Evolutionary conservation across 345 rosid species (phyloP), one percentile per base, ranked within the genome.

Genomic region (Anacardium occidentale): DNA sequence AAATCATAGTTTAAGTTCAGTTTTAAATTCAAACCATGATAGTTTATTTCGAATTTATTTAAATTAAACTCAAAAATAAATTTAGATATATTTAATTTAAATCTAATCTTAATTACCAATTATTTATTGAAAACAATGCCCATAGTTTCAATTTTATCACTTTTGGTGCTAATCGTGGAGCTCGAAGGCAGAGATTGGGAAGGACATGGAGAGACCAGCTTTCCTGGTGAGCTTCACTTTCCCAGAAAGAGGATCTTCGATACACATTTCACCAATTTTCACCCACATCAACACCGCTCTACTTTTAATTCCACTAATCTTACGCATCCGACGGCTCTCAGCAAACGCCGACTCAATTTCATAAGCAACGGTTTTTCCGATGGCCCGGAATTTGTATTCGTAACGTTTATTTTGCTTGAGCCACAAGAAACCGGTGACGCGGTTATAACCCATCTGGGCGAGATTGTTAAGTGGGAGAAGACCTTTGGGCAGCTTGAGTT

Each of bases 251-350:
- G 62, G 65, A 37, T 76, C 80, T 11, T 84, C 78, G 3, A 87
- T 56, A 14, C 3, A 82, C 15, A 90, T 84, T 56, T 88, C 90
- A 20, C 88, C 80, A 1, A 88, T 74, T 0, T 89, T 47, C 24
- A 88, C 80, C 96, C 93, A 90, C 53, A 88, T n/a, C 29, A 90
- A 20, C 24, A 87, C 10, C 84, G 87, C 91, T 75, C 78, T 90
- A 64, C 86, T 85, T 59, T 86, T 88, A 4, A 88, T 80, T 0
- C 96, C 96, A 0, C 83, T 84, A 0, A 86, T 63, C 22, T 57
- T 40, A 65, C 84, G 77, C 88, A 90, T 81, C 76, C 83, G 74
- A 47, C 80, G 82, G 0, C 87, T 77, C 76, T 85, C 91, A 1
- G 87, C 75, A 47, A 84, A 84, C 22, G 84, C 85, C 10, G 91